Evolutionary conservation across 106 monocot genomes (phyloP), one percentile per base, ranked within the genome.

Genomic region (Gastrodia elata): DNA sequence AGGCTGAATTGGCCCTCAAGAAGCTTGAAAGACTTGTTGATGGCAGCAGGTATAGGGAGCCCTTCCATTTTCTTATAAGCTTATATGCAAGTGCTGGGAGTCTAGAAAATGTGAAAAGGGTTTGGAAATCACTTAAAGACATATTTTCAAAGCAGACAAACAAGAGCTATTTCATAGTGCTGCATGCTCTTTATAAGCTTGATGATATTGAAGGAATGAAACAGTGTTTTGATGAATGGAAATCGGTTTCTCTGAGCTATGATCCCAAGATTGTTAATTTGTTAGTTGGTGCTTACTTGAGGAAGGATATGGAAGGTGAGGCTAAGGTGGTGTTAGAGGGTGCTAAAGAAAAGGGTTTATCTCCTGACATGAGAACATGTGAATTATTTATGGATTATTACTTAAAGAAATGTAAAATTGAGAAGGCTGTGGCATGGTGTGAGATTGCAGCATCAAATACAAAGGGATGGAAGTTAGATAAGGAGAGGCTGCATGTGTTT

Each of bases 21-120:
- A 87, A 77, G 59, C 80, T 89, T 20, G 93, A 93, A 71, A 64
- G 49, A 30, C 52, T 78, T 38, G 74, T 83, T n/a, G 75, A 80
- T 43, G 74, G 16, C 2, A 70, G 41, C 27, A 78, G n/a, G n/a
- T n/a, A 85, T 8, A 39, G 87, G 30, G 61, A 77, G 70, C 80
- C 85, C 37, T 85, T 80, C 71, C 87, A 93, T 75, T 81, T 77
- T 18, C 85, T 93, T 7, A 83, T 89, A 27, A 89, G 77, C 65
- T 78, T 89, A 25, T 82, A 83, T 80, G 87, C 93, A 20, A 71
- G 83, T 9, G 61, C 77, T 33, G 85, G 93, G 10, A 87, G 87
- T 64, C 28, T 80, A 58, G 38, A 27, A 27, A 87, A 89, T 64
- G 87, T 93, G 28, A 75, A 82, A 7, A 77, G 87, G 58, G 83